Base-by-base conservation (phyloP, 2,329 filamentous ascomycete species). In the Zarea fungicola region DNA sequence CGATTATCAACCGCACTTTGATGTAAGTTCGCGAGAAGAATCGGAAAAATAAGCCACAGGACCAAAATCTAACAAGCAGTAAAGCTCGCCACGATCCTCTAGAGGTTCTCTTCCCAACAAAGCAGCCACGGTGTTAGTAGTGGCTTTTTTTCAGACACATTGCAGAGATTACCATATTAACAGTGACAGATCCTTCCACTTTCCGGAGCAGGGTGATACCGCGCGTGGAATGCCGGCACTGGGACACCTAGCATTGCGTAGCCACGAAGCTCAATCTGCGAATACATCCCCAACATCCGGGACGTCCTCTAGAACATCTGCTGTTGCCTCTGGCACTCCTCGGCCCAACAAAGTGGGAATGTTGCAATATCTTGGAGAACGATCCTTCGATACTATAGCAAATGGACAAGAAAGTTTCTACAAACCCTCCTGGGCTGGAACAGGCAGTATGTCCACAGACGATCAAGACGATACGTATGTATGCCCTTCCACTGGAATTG, bases 251-350 rank as follows among this genome's bases (percentile, higher is more conserved):
- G 29, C 11, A 48, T 78, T 76, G 1, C 71, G 74, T 55, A 80
- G 76, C 54, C 68, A 71, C 46, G 76, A 75, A 65, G 80, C 73
- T 48, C 60, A 77, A 14, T 76, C 75, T 3, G 76, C 73, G 2
- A 73, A 72, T 56, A 68, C 69, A 16, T 73, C 74, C 3, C 72
- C 75, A 3, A 69, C 66, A 1, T 76, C 74, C 1, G 62, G 65
- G 13, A n/a, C n/a, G n/a, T n/a, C n/a, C n/a, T n/a, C n/a, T n/a
- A n/a, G n/a, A n/a, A n/a, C n/a, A n/a, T n/a, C n/a, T n/a, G n/a
- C n/a, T n/a, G n/a, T n/a, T n/a, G n/a, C n/a, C n/a, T n/a, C n/a
- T n/a, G n/a, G n/a, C n/a, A n/a, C n/a, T n/a, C n/a, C n/a, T n/a
- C n/a, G n/a, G n/a, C n/a, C n/a, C n/a, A n/a, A n/a, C n/a, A n/a